A percentile compares a stretch with the other conserved stretches of the same genome.
phyloP scores from a whole-genome alignment of 768 basidiomycete species.

The Amanita jacksonii region DNA sequence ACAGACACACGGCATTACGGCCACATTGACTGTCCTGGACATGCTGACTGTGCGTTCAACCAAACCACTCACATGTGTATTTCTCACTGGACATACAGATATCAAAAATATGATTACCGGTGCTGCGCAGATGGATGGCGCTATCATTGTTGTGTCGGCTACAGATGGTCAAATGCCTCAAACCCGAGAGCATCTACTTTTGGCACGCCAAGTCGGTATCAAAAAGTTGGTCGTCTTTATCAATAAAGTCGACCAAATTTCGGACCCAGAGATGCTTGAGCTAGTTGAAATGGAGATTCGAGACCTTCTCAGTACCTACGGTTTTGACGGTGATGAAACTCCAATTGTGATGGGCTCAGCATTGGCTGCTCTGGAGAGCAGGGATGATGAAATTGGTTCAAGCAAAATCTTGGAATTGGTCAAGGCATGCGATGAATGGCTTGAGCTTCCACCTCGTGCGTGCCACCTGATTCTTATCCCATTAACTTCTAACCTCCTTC shows the following conservation, averaged over 20 bases:
- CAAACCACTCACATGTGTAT: constrained; percentile 9
- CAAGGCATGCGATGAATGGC: constrained; percentile 85
- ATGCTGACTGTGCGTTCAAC: constrained; percentile 73
- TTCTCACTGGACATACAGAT: constrained; percentile 35
- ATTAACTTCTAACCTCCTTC: not conserved
- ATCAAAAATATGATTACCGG: constrained; percentile 99
- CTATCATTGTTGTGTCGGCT: constrained; percentile 94
- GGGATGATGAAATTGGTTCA: constrained; percentile 69
- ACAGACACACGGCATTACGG: constrained; percentile 86
- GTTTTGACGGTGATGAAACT: constrained; percentile 94
- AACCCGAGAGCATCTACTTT: constrained; percentile 94
- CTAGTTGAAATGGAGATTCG: constrained; percentile 99
- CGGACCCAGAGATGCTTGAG: constrained; percentile 97
- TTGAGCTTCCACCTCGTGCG: constrained; percentile 86
- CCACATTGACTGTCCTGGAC: constrained; percentile 96
- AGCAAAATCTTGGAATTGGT: constrained; percentile 77
- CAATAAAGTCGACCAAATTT: constrained; percentile 97
- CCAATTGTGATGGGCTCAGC: constrained; percentile 99
- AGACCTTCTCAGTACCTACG: constrained; percentile 84
- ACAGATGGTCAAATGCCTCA: constrained; percentile 99
- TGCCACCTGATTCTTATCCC: constrained; percentile 8
- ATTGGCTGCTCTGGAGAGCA: constrained; percentile 86
- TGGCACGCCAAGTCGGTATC: constrained; percentile 97
- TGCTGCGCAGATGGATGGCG: constrained; percentile 96
- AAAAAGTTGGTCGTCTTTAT: constrained; percentile 98